Conservation (phyloP, 2,329 filamentous ascomycete species). For the Zarea fungicola region DNA sequence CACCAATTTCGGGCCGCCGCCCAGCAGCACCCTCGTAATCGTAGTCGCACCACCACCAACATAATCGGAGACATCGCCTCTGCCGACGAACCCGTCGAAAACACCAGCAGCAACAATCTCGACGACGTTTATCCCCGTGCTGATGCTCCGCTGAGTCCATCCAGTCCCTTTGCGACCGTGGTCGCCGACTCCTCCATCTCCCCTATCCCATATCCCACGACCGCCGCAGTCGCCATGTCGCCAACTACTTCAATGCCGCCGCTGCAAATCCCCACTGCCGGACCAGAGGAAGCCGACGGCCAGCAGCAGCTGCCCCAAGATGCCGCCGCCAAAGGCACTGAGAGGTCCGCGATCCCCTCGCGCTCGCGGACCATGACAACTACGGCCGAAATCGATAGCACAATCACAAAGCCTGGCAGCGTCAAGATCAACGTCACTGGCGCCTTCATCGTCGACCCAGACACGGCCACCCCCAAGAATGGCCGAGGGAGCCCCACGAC, state of each 20-base stretch:
- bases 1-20: neutral
- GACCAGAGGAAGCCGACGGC: slow-evolving; percentile 1
- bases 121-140: too few species aligned
- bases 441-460: slow-evolving; percentile 91
- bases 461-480: slow-evolving; percentile 49
- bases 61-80: neutral
- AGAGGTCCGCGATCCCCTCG: neutral
- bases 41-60: neutral
- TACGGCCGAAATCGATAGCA: slow-evolving; percentile 54
- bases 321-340: neutral
- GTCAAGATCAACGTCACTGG: slow-evolving; percentile 96
- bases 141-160: neutral
- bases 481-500: slow-evolving; percentile 41
- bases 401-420: slow-evolving; percentile 58
- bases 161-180: neutral
- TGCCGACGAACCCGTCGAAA: too few species aligned
- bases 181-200: neutral
- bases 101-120: too few species aligned
- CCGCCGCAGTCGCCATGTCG: slow-evolving; percentile 1
- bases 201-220: neutral
- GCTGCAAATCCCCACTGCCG: neutral
- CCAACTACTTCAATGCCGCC: neutral
- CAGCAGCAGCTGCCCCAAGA: slow-evolving; percentile 3
- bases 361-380: slow-evolving; percentile 34
- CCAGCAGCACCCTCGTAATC: neutral